Evolutionary conservation across 2,329 filamentous ascomycete species (phyloP).

Genomic region (Corynespora cassiicola): DNA sequence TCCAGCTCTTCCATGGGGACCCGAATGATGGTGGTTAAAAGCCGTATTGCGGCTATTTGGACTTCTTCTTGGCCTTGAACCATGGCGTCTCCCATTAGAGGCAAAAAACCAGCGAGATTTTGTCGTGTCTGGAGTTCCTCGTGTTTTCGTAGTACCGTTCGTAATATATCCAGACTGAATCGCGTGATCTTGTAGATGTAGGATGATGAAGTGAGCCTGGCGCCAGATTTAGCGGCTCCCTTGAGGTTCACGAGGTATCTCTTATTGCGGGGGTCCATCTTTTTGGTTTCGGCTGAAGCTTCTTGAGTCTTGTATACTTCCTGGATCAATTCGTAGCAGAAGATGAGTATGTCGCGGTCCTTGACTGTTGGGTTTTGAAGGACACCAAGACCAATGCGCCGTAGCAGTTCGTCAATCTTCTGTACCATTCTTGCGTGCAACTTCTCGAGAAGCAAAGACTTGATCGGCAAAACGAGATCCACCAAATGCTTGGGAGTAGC

Average conservation of each 20-base stretch:
- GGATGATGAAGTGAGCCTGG: conserved; percentile 74
- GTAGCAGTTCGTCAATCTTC: conserved; percentile 89
- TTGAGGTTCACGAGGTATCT: conserved; percentile 81
- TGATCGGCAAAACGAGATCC: conserved; percentile 78
- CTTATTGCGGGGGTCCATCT: conserved; percentile 56
- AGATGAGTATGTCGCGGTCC: conserved; percentile 83
- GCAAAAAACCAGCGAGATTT: conserved; percentile 86
- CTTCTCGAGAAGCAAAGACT: conserved; percentile 80
- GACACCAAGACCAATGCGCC: conserved; percentile 82
- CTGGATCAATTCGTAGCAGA: conserved; percentile 94
- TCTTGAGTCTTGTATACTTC: conserved; percentile 75
- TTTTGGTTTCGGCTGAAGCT: conserved; percentile 43
- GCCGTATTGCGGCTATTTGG: conserved; percentile 82
- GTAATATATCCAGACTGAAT: conserved; percentile 86
- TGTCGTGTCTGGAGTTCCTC: conserved; percentile 77
- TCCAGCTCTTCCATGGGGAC: conserved; percentile 77
- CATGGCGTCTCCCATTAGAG: conserved; percentile 86
- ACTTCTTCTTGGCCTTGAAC: conserved; percentile 89
- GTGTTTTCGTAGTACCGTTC: conserved; percentile 85
- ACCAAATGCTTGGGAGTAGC: conserved; percentile 77
- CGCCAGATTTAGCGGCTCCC: conserved; percentile 75
- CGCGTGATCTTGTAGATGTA: conserved; percentile 86
- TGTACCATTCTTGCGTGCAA: conserved; percentile 81
- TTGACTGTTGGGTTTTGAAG: conserved; percentile 80
- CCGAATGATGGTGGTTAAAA: conserved; percentile 85